Evolutionary conservation across 2,329 filamentous ascomycete species (phyloP).

Genomic region (Pestalotiopsis sp.): DNA sequence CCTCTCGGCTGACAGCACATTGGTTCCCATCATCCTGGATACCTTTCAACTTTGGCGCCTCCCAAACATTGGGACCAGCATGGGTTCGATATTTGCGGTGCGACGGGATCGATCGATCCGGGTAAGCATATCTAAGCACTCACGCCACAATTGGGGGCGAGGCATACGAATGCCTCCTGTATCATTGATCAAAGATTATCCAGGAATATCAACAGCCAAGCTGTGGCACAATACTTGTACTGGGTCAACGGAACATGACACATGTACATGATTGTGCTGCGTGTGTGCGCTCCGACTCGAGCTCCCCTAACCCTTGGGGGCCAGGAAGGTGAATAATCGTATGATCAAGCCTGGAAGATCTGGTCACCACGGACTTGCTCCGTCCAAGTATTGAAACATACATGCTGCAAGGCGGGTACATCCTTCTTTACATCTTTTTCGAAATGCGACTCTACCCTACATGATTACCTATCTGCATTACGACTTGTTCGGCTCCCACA

Average conservation of each 20-base stretch:
- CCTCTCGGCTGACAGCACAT: background rate
- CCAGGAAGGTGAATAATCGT: background rate
- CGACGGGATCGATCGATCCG: background rate
- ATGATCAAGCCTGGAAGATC: background rate
- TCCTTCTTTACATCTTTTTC: background rate
- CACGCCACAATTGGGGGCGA: background rate
- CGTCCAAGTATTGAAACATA: background rate
- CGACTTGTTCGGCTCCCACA: no score
- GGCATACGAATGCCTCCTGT: background rate
- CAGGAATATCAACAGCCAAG: background rate
- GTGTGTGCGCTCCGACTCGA: background rate
- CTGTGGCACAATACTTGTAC: no score
- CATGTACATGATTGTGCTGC: background rate
- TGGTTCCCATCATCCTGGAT: background rate
- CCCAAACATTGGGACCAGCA: background rate
- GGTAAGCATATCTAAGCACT: background rate
- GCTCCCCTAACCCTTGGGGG: background rate
- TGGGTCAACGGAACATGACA: no score
- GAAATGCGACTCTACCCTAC: background rate
- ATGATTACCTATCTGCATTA: background rate
- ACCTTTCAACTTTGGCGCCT: background rate
- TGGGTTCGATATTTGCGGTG: background rate
- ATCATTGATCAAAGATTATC: background rate
- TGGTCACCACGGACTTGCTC: constrained; percentile 5
- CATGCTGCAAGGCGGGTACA: background rate